Conservation (phyloP, 2,329 filamentous ascomycete genomes). For the Cladosporium colombiae region DNA sequence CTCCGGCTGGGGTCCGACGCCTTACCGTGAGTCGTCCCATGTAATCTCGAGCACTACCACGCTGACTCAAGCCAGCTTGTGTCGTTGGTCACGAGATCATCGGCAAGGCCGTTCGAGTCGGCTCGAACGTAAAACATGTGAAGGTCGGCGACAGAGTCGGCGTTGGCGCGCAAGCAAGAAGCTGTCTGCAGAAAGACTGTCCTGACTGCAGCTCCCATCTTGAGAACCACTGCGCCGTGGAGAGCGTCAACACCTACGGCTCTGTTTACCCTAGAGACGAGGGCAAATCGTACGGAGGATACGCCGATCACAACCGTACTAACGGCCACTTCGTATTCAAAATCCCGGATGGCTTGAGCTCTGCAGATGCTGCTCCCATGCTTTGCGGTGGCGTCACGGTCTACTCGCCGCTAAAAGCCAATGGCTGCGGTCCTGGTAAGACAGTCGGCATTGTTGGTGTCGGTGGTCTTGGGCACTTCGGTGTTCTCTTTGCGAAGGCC, state of each 20-base stretch:
- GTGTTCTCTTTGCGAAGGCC: constrained; percentile 68
- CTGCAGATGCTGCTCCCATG: constrained; percentile 64
- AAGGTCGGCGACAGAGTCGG: constrained; percentile 48
- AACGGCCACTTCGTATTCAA: constrained; percentile 57
- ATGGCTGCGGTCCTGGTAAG: constrained; percentile 69
- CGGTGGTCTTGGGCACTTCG: constrained; percentile 70
- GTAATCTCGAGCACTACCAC: too few species aligned
- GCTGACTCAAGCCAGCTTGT: constrained; percentile 22
- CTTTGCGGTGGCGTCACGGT: constrained; percentile 77
- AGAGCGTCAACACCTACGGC: constrained; percentile 36
- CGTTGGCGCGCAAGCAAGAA: constrained; percentile 53
- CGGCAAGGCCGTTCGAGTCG: constrained; percentile 38
- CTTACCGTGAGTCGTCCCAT: constrained; percentile 31
- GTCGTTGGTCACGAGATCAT: constrained; percentile 40
- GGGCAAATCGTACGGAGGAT: constrained; percentile 63
- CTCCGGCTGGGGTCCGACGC: constrained; percentile 47
- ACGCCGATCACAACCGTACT: constrained; percentile 55
- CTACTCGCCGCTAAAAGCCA: constrained; percentile 67
- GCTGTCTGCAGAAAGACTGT: constrained; percentile 51
- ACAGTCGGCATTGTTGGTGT: constrained; percentile 71
- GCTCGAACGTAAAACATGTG: constrained; percentile 35
- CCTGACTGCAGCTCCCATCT: constrained; percentile 52
- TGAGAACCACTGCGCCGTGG: constrained; percentile 42
- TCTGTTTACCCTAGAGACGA: constrained; percentile 33
- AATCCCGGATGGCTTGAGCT: constrained; percentile 54